A percentile compares a stretch with the other conserved stretches of the same genome.
phyloP scores from a whole-genome alignment of 495 filamentous ascomycete genomes.

The Aspergillus steynii region DNA sequence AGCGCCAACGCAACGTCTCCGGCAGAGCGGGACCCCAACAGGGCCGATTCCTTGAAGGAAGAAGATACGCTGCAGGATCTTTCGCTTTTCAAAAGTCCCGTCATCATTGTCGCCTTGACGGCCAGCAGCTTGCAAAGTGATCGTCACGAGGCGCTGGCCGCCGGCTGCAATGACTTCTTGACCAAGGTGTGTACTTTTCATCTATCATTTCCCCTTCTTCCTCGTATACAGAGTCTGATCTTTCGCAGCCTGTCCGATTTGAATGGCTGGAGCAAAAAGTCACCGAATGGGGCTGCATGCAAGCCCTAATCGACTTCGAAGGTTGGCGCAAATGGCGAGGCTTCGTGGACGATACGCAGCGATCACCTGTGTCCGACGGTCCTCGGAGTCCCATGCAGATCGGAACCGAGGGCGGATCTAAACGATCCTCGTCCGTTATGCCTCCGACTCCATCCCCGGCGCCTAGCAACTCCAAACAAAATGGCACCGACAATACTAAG shows the following conservation, averaged over 20 bases:
- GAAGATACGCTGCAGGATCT: slow-evolving; percentile 67
- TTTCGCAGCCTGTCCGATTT: slow-evolving; percentile 82
- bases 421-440: slow-evolving; percentile 6
- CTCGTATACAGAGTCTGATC: slow-evolving; percentile 18
- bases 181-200: slow-evolving; percentile 72
- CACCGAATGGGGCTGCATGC: slow-evolving; percentile 99
- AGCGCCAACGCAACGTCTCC: slow-evolving; percentile 29
- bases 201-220: slow-evolving; percentile 1
- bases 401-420: slow-evolving; percentile 15
- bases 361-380: slow-evolving; percentile 24
- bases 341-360: slow-evolving; percentile 47
- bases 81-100: slow-evolving; percentile 86
- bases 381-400: slow-evolving; percentile 36
- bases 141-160: slow-evolving; percentile 89
- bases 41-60: slow-evolving; percentile 38
- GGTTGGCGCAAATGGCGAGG: slow-evolving; percentile 98
- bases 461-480: slow-evolving; percentile 8
- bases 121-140: slow-evolving; percentile 92
- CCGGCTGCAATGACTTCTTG: slow-evolving; percentile 96
- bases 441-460: slow-evolving; percentile 1
- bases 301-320: slow-evolving; percentile 97
- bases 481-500: slow-evolving; percentile 1
- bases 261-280: slow-evolving; percentile 97
- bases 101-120: slow-evolving; percentile 97
- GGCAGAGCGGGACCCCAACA: slow-evolving; percentile 25